phyloP scores from a whole-genome alignment of 176 grass and related monocot species.

The Poa annua region DNA sequence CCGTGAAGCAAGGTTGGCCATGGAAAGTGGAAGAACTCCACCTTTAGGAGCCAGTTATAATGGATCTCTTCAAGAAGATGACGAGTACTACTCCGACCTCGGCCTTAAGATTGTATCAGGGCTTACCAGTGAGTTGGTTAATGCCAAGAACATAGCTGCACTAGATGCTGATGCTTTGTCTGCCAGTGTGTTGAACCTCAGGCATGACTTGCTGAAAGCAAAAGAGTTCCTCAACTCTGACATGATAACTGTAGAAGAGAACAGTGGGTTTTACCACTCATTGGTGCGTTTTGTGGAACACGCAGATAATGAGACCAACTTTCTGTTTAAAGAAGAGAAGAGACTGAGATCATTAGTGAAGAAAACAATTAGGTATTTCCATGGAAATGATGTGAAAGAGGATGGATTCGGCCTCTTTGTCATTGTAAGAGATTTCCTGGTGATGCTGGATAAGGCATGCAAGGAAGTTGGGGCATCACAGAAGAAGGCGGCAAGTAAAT shows the following conservation, averaged over 20 bases:
- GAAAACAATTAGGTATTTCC: conserved; percentile 79
- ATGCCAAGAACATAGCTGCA: conserved; percentile 71
- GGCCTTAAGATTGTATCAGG: conserved; percentile 80
- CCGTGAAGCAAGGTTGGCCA: conserved; percentile 52
- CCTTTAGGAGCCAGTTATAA: conserved; percentile 40
- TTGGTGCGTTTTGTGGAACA: conserved; percentile 59
- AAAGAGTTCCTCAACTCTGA: conserved; percentile 60
- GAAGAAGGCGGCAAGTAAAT: conserved; percentile 41
- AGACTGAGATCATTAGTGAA: conserved; percentile 71
- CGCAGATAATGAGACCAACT: conserved; percentile 57
- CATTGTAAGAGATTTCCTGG: conserved; percentile 76
- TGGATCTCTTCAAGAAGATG: conserved; percentile 40
- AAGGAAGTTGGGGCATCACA: conserved; percentile 71
- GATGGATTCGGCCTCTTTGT: conserved; percentile 77
- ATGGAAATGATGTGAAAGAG: conserved; percentile 75
- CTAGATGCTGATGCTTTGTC: conserved; percentile 69
- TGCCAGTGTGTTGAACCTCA: conserved; percentile 48
- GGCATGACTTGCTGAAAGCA: conserved; percentile 54
- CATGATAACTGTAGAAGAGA: conserved; percentile 54
- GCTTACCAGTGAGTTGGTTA: conserved; percentile 62
- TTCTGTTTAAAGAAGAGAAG: conserved; percentile 72
- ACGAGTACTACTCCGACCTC: conserved; percentile 46
- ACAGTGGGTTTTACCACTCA: conserved; percentile 54
- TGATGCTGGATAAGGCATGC: conserved; percentile 88
- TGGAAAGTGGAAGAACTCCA: conserved; percentile 47